Conservation (phyloP, 2,329 filamentous ascomycete species). For the Neofusicoccum umdonicola region DNA sequence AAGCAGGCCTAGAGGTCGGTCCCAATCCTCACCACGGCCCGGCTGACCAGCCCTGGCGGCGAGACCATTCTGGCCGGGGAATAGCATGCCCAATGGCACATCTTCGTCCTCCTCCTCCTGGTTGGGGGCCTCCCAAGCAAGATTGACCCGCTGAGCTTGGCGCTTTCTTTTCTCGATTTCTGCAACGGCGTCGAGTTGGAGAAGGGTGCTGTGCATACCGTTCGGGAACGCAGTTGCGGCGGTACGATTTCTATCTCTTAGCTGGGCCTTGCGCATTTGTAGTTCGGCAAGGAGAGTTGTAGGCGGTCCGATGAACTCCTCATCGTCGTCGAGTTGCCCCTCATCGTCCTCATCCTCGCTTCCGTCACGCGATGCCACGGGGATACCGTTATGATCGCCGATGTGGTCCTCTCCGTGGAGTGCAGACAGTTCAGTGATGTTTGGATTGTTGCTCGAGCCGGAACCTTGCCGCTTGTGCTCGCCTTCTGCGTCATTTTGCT, state of each 20-base stretch:
- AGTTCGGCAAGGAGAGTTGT: slow-evolving; percentile 91
- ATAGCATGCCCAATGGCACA: slow-evolving; percentile 81
- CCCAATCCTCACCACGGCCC: slow-evolving; percentile 48
- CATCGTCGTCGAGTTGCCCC: slow-evolving; percentile 24
- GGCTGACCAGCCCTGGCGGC: slow-evolving; percentile 42
- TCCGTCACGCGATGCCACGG: slow-evolving; percentile 19
- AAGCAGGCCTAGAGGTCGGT: slow-evolving; percentile 69
- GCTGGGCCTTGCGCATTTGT: slow-evolving; percentile 84
- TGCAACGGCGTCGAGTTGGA: slow-evolving; percentile 87
- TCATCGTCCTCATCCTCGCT: slow-evolving; percentile 42
- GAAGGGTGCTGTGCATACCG: slow-evolving; percentile 85
- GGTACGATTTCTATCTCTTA: slow-evolving; percentile 74
- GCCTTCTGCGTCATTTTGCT: background rate
- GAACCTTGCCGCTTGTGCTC: background rate
- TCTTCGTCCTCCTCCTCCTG: slow-evolving; percentile 62
- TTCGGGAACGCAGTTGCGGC: slow-evolving; percentile 63
- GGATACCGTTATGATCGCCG: background rate
- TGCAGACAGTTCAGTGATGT: slow-evolving; percentile 21
- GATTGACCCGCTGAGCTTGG: slow-evolving; percentile 70
- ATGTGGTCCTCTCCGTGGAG: slow-evolving; percentile 2
- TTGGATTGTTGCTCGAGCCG: background rate
- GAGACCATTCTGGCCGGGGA: slow-evolving; percentile 56
- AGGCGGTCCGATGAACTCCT: slow-evolving; percentile 65
- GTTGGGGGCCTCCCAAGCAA: slow-evolving; percentile 81
- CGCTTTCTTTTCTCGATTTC: slow-evolving; percentile 77